These are phyloP conservation scores for Yamadazyma dushanensis DNA, from an alignment of 1,139 yeast genomes.

Conservation along the genomic window DNA sequence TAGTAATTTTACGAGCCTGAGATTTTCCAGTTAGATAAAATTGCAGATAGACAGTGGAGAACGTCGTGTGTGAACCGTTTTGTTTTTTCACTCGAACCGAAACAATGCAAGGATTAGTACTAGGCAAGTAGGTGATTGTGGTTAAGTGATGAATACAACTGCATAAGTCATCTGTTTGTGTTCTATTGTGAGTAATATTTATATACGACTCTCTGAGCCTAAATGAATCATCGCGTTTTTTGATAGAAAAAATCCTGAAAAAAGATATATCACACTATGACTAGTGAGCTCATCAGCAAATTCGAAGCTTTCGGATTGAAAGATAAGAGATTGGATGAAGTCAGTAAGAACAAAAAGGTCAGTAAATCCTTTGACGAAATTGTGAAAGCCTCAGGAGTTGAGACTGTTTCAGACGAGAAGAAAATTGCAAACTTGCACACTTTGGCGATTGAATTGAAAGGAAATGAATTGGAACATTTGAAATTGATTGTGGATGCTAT, in stretches of 20 bases:
- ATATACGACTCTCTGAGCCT: neutral
- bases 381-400: conserved; percentile 33
- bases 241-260: neutral
- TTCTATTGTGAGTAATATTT: neutral
- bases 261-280: conserved; percentile 9
- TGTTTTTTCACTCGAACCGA: no score
- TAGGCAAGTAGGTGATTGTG: no score
- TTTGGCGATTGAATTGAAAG: conserved; percentile 68
- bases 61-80: no score
- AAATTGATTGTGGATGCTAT: conserved; percentile 59
- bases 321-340: conserved; percentile 71
- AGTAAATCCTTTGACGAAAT: conserved; percentile 65
- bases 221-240: neutral
- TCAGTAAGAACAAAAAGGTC: conserved; percentile 81
- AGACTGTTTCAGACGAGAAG: conserved; percentile 40
- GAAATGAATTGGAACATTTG: conserved; percentile 43
- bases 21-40: no score
- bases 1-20: no score
- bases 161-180: neutral
- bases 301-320: conserved; percentile 68
- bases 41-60: no score
- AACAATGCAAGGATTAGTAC: no score
- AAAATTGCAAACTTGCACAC: conserved; percentile 68
- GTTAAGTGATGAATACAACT: no score
- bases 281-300: conserved; percentile 36